Conservation (phyloP, 208 protist species). For the Spongospora subterranea region DNA sequence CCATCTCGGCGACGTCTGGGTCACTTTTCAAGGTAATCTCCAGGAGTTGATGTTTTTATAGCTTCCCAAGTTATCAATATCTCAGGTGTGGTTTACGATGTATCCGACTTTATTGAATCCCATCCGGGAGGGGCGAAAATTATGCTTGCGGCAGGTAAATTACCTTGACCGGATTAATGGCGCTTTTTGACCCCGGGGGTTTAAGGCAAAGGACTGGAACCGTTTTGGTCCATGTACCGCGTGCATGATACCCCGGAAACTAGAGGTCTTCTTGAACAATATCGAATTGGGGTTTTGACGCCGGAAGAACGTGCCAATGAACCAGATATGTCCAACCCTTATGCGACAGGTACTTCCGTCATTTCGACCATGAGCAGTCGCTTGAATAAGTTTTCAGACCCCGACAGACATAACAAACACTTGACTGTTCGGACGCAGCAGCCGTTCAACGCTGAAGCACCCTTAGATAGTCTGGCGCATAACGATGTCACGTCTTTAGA, state of each 20-base stretch:
- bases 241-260: conserved; percentile 72
- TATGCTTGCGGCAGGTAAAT: conserved; percentile 72
- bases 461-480: conserved; percentile 68
- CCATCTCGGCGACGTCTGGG: not conserved
- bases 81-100: conserved; percentile 75
- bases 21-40: conserved; percentile 15
- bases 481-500: conserved; percentile 79
- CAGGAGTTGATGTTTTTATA: not conserved
- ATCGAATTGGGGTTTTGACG: conserved; percentile 57
- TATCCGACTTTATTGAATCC: conserved; percentile 77
- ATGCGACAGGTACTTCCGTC: not conserved
- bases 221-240: conserved; percentile 80
- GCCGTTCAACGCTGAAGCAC: conserved; percentile 80
- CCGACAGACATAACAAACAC: conserved; percentile 65
- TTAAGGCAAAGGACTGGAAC: conserved; percentile 75
- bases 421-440: conserved; percentile 72
- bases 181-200: not conserved
- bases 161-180: not conserved
- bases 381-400: not conserved
- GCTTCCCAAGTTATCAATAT: not conserved
- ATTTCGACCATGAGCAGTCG: not conserved
- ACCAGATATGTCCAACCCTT: not conserved
- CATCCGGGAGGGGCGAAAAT: conserved; percentile 82
- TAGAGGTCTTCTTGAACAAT: conserved; percentile 71
- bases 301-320: not conserved